Base-by-base conservation (phyloP, 106 monocot species). In the Dendrobium chrysotoxum region DNA sequence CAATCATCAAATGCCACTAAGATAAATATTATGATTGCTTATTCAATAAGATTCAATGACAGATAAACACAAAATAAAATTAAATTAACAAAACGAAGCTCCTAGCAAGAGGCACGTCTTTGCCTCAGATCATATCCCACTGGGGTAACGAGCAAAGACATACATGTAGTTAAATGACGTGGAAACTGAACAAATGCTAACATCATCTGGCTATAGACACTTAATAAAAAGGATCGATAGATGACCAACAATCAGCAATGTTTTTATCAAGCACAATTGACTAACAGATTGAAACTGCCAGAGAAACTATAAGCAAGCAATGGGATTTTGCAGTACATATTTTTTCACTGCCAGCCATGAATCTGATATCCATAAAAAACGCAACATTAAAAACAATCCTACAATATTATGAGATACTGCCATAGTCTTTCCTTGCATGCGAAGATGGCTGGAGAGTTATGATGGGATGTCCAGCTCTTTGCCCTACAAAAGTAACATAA, bases 381-480 rank as follows among this genome's bases (percentile, higher is more conserved):
- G 25, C 12, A 39, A 23, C 66, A 28, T 66, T 66, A 70, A 70
- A 30, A 61, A 30, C 31, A 70, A 35, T 70, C 47, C 53, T 42
- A 45, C 13, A 17, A 54, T 28, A 79, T 57, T 81, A 84, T 23
- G 79, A 89, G 64, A 96, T 87, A 78, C 87, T 87, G 65, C 91
- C 87, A 86, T 85, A 90, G 55, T 89, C 88, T 79, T 93, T 84
- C 84, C 88, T 88, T 70, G 77, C 74, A 85, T 79, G 81, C 46
- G 79, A 84, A 67, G 91, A 79, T 45, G 89, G 90, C 42, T 84
- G 71, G 39, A 82, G 65, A 15, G 89, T 82, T 74, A 82, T 74
- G 78, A 87, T 68, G 16, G 91, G 84, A 81, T 92, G 87, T 53
- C 88, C 92, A 82, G 70, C 76, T 76, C 90, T 90, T 77, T 77